These are phyloP conservation scores for Entoloma clypeatum DNA, from an alignment of 1,284 basidiomycete species.

Conservation along the genomic window DNA sequence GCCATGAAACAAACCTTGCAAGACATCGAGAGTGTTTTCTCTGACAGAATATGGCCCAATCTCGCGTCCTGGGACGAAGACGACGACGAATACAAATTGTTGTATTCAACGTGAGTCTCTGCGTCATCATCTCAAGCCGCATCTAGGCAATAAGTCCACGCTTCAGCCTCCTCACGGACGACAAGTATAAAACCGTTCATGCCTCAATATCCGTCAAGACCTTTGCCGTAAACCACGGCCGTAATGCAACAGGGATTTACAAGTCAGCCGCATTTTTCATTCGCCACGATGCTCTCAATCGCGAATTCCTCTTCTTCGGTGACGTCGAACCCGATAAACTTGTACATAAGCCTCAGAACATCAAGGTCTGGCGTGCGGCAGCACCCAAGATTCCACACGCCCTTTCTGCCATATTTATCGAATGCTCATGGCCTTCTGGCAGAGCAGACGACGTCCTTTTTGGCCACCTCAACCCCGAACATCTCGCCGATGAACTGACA, in stretches of 20 bases:
- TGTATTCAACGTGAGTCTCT: constrained; percentile 55
- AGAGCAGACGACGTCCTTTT: constrained; percentile 59
- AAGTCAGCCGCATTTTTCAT: constrained; percentile 76
- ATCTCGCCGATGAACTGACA: constrained; percentile 64
- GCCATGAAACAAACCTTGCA: constrained; percentile 60
- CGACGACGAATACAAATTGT: constrained; percentile 49
- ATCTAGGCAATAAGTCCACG: constrained; percentile 9
- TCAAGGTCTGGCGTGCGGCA: constrained; percentile 66
- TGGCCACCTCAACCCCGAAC: constrained; percentile 75
- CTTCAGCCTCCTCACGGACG: constrained; percentile 40
- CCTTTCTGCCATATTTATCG: constrained; percentile 73
- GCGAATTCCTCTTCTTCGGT: constrained; percentile 80
- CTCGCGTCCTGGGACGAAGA: constrained; percentile 70
- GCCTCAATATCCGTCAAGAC: constrained; percentile 59
- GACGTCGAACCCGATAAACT: constrained; percentile 78
- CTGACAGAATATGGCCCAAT: constrained; percentile 78
- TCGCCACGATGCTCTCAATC: constrained; percentile 50
- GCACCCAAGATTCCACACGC: constrained; percentile 62
- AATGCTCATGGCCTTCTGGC: constrained; percentile 76
- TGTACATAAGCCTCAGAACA: constrained; percentile 51
- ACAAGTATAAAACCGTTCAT: constrained; percentile 49
- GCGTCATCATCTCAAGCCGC: constrained; percentile 4
- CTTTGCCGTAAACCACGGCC: constrained; percentile 71
- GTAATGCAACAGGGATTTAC: constrained; percentile 49
- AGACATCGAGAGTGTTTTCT: constrained; percentile 71